phyloP scores from a whole-genome alignment of 139 green algal genomes.

The Picochlorum sp. region DNA sequence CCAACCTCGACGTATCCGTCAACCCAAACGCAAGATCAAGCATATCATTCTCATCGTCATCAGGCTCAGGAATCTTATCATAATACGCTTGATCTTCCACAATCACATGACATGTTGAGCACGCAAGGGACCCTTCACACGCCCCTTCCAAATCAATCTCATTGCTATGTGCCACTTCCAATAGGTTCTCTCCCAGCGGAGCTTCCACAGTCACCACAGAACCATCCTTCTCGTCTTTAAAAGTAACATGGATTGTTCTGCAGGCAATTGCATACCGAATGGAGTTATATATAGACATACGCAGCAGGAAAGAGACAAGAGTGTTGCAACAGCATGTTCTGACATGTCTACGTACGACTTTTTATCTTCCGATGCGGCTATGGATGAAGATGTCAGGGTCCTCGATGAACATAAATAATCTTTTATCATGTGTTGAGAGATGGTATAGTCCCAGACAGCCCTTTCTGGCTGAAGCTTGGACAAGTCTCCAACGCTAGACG shows the following conservation, averaged over 20 bases:
- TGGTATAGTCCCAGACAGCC: neutral
- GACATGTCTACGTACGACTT: too few species aligned
- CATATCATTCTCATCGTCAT: slow-evolving; percentile 99
- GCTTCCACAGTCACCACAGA: slow-evolving; percentile 63
- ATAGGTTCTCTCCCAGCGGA: slow-evolving; percentile 72
- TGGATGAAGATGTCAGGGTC: neutral
- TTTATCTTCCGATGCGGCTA: too few species aligned
- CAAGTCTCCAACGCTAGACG: too few species aligned
- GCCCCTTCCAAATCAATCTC: slow-evolving; percentile 97
- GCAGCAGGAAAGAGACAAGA: too few species aligned
- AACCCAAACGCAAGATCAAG: slow-evolving; percentile 97
- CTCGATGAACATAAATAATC: neutral
- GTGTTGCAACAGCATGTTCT: too few species aligned
- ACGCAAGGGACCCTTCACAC: slow-evolving; percentile 94
- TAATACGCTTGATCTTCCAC: slow-evolving; percentile 73
- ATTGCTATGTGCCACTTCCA: slow-evolving; percentile 91
- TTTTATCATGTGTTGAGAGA: neutral
- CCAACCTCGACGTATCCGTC: slow-evolving; percentile 91
- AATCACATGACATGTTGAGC: slow-evolving; percentile 97
- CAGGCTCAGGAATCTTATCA: slow-evolving; percentile 77
- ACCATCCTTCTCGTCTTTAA: slow-evolving; percentile 79
- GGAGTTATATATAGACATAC: too few species aligned
- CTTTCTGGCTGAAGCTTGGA: too few species aligned
- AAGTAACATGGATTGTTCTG: slow-evolving; percentile 70
- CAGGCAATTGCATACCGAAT: slow-evolving; percentile 26